Evolutionary conservation across 1,284 basidiomycete genomes (phyloP), one percentile per base, ranked within the genome.

Genomic region (Amylostereum areolatum): DNA sequence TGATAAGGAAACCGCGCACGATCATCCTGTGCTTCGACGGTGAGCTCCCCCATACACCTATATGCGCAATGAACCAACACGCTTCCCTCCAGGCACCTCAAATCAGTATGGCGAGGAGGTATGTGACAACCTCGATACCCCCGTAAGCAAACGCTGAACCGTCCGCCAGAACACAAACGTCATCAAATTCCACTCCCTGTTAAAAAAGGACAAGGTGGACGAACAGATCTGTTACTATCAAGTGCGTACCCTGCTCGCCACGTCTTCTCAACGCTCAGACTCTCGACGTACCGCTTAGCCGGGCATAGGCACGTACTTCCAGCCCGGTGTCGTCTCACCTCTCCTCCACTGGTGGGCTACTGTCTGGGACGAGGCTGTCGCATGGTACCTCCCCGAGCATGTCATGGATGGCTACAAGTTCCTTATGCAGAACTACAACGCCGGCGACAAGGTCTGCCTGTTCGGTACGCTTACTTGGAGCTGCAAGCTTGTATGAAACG

Each of bases 191-290:
- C 84, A 81, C 59, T 67, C 73, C 9, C 64, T 85, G 30, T 66
- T 88, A 34, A 71, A 74, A 60, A 87, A 85, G 59, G 75, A 81
- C 52, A 66, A 74, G 47, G 67, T 61, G 5, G 67, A 74, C 5
- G 61, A 77, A 34, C 86, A 89, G 55, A 54, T 85, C 12, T 73
- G 74, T 50, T 88, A 87, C 58, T 89, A 89, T 55, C 86, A 88
- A 62, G 83, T 79, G 32, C 39, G 50, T 30, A 8, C 44, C 30
- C 5, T n/a, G 3, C 47, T 29, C 30, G n/a, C 1, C 32, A 5
- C 6, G 27, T 32, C 24, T 12, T 10, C 25, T 29, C 30, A 4
- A 24, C 7, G 32, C 2, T 8, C 9, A 5, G 34, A 32, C 39
- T 42, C 30, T 37, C 32, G 18, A 25, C 9, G 24, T 47, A 34